Conservation (phyloP, 805 yeast genomes). For the Monosporozyma solicola region DNA sequence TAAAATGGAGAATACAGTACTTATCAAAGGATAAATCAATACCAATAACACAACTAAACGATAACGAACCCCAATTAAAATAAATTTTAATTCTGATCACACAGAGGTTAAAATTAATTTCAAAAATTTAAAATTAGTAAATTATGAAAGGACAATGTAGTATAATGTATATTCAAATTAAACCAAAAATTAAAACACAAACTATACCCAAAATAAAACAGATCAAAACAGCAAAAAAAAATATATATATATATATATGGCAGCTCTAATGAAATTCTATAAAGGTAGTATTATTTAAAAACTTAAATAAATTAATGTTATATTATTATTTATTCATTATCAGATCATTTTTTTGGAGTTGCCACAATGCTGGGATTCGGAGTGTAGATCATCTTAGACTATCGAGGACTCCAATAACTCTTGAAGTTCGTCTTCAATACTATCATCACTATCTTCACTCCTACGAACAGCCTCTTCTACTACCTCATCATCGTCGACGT, state of each 20-base stretch:
- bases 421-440: conserved; percentile 5
- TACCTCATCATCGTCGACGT: conserved; percentile 9
- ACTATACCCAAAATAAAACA: too few relatives aligned
- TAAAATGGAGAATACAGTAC: conserved; percentile 44
- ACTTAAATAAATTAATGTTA: not conserved
- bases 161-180: not conserved
- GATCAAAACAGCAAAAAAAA: not conserved
- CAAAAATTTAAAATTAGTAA: not conserved
- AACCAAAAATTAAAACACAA: not conserved
- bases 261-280: not conserved
- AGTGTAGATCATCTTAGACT: not conserved
- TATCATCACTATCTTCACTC: conserved; percentile 8
- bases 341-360: not conserved
- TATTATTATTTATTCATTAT: not conserved
- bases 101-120: not conserved
- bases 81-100: not conserved
- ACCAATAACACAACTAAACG: not conserved
- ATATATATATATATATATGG: not conserved
- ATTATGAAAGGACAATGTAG: not conserved
- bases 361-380: not conserved
- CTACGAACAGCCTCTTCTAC: conserved; percentile 16
- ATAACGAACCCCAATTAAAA: not conserved
- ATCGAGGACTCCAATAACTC: not conserved
- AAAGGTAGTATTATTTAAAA: not conserved
- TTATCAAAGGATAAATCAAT: conserved; percentile 22